phyloP scores from a whole-genome alignment of 805 yeast genomes.

The Yarrowia sp. region DNA sequence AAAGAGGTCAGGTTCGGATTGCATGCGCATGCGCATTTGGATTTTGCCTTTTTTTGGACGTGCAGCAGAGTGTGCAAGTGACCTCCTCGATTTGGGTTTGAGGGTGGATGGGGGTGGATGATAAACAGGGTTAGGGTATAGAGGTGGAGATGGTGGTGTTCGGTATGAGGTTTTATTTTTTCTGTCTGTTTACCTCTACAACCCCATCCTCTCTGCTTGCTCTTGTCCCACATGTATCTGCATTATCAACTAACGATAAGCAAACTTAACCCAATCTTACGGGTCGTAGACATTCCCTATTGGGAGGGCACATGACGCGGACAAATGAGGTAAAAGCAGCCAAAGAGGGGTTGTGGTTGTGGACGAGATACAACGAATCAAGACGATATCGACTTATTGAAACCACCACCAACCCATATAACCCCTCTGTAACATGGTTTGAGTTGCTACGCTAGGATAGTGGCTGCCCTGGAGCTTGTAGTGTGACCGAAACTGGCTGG shows the following conservation, averaged over 20 bases:
- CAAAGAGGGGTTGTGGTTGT: not conserved
- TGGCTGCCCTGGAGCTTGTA: not conserved
- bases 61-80: constrained; percentile 8
- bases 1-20: constrained; percentile 4
- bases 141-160: too few relatives aligned
- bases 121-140: not conserved
- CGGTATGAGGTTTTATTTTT: not conserved
- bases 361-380: not conserved
- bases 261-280: constrained; percentile 22
- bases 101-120: not conserved
- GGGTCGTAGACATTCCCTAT: not conserved
- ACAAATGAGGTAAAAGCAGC: not conserved
- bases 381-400: not conserved
- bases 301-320: constrained; percentile 14
- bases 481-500: not conserved
- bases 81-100: constrained; percentile 4
- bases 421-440: not conserved
- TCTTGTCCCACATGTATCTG: not conserved
- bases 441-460: constrained; percentile 7
- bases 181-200: not conserved
- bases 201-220: too few relatives aligned
- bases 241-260: constrained; percentile 23
- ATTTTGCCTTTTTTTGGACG: not conserved
- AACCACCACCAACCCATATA: not conserved
- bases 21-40: constrained; percentile 18